Evolutionary conservation across 306 rosid species (phyloP), one percentile per base, ranked within the genome.

Genomic region (Prunus salicina): DNA sequence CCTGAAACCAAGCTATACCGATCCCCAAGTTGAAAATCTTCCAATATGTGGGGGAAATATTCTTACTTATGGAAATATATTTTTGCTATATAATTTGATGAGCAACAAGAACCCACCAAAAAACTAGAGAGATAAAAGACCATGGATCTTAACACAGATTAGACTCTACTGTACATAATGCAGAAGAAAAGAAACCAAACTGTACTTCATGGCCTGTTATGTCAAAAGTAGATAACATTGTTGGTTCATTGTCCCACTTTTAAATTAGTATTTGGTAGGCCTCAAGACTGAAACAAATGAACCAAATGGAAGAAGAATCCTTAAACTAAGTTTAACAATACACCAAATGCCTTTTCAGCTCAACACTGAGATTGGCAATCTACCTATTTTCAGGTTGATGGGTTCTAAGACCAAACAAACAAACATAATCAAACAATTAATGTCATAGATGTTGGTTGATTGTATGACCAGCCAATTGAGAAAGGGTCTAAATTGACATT

Each of bases 371-470:
- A 49, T 46, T 64, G 18, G 28, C 10, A 24, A 58, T 24, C 46
- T 60, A 24, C 11, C 13, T 47, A 20, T 20, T 64, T 32, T 50
- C 56, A 28, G 22, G 28, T 49, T 64, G 41, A 64, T 75, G 62
- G 60, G 45, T 47, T 27, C 77, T 58, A 14, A 61, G 78, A 74
- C 45, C 78, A 46, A 47, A 62, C 62, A 62, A 25, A 57, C 60
- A 51, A 22, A 14, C 64, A 51, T 34, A 11, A 78, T 71, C 65
- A 45, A 70, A 78, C 65, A 72, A 22, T 78, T 62, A 70, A 24
- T 38, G 55, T 50, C 13, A 70, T 49, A 15, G 24, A 16, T 61
- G 16, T 20, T 8, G 16, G 25, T 58, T 56, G 58, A 67, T 76
- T 43, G 64, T 47, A 69, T 46, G 72, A 69, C 74, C 61, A 69